These are phyloP conservation scores for Platismatia glauca DNA, from an alignment of 495 filamentous ascomycete genomes.

Conservation along the genomic window DNA sequence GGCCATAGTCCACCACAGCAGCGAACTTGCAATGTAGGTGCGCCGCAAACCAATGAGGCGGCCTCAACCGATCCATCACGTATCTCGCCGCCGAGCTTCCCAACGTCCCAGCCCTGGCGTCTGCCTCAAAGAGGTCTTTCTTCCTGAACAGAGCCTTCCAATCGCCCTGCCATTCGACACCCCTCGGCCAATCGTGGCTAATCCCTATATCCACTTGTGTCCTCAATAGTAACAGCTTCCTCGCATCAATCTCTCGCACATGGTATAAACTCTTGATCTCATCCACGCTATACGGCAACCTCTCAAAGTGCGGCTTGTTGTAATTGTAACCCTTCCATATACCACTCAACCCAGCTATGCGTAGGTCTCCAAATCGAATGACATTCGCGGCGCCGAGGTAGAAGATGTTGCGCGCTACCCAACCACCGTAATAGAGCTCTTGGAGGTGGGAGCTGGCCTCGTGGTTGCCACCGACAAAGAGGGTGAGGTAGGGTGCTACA, in stretches of 20 bases:
- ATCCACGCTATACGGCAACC: conserved; percentile 68
- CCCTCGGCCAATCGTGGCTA: conserved; percentile 90
- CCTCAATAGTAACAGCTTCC: conserved; percentile 76
- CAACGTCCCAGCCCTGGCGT: conserved; percentile 62
- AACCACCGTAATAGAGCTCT: conserved; percentile 93
- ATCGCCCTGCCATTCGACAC: conserved; percentile 68
- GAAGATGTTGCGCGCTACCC: conserved; percentile 95
- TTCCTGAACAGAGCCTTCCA: conserved; percentile 48
- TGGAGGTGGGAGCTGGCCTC: conserved; percentile 79
- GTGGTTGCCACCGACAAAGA: conserved; percentile 93
- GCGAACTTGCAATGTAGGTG: conserved; percentile 83
- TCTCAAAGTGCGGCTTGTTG: conserved; percentile 67
- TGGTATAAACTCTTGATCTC: conserved; percentile 79
- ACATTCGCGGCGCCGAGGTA: conserved; percentile 90
- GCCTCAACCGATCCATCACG: conserved; percentile 71
- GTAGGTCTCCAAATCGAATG: conserved; percentile 66
- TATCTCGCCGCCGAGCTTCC: conserved; percentile 70
- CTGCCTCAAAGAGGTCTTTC: conserved; percentile 64
- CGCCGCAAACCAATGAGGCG: conserved; percentile 86
- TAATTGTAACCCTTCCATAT: conserved; percentile 91
- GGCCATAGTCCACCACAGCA: conserved; percentile 58
- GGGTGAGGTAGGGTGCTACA: conserved; percentile 73
- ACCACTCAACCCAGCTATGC: conserved; percentile 84
- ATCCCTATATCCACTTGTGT: conserved; percentile 82
- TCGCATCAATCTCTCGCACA: conserved; percentile 77